A percentile compares a stretch with the other conserved stretches of the same genome.
Evolutionary conservation across 2,329 filamentous ascomycete species (phyloP).

Genomic region (Aureobasidium lini): DNA sequence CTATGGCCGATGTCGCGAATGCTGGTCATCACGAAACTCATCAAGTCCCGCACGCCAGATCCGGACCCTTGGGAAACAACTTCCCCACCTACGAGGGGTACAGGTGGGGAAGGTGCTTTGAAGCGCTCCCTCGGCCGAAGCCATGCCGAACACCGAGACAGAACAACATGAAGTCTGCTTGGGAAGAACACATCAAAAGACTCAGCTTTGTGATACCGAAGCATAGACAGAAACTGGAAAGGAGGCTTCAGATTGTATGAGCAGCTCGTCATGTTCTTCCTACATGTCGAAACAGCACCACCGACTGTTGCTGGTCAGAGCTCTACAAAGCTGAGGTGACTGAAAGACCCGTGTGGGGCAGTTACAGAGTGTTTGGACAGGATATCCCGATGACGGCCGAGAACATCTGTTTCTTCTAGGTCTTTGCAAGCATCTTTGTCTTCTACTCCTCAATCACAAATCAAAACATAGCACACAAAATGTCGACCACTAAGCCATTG

Average conservation of each 20-base stretch:
- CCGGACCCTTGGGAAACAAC: not conserved
- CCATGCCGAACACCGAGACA: constrained; percentile 1
- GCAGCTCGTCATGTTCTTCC: not conserved
- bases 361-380: constrained; percentile 4
- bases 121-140: not conserved
- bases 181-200: no score
- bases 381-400: constrained; percentile 7
- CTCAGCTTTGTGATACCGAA: no score
- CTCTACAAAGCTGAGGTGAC: not conserved
- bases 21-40: not conserved
- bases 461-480: not conserved
- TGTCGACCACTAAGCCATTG: constrained; percentile 18
- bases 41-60: constrained; percentile 3
- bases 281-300: constrained; percentile 1
- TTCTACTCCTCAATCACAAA: constrained; percentile 7
- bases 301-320: constrained; percentile 8
- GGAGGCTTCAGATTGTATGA: not conserved
- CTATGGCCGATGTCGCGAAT: constrained; percentile 12
- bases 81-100: constrained; percentile 10
- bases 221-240: not conserved
- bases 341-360: constrained; percentile 2
- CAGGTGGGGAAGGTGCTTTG: not conserved
- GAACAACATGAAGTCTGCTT: not conserved
- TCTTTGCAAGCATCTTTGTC: not conserved
- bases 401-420: not conserved